Evolutionary conservation across 768 basidiomycete genomes (phyloP), one percentile per base, ranked within the genome.

Genomic region (Mycena capillaripes): DNA sequence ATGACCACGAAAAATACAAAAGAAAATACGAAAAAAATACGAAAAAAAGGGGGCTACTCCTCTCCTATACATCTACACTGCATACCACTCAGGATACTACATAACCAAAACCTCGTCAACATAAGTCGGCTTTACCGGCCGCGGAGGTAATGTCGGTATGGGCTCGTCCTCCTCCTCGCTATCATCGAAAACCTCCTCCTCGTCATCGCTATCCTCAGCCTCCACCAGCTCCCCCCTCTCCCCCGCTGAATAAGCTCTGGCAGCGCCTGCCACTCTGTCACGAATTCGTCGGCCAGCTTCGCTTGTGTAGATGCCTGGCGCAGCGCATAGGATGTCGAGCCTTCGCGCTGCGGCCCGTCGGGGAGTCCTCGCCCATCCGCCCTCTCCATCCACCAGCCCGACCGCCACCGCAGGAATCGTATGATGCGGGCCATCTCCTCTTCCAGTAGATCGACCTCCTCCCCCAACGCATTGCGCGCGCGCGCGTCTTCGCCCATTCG

Each of bases 371-470:
- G 44, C 4, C 32, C 23, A 9, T 34, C 58, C 6, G 60, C 56
- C 62, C 30, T 30, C 56, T 36, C 65, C 48, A 17, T 56, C 71
- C 71, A 72, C 65, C 36, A 53, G 25, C 46, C 42, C 23, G 46
- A 30, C 57, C 66, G 25, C 71, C 71, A 72, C 27, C 25, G 4
- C 40, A 63, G 52, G 16, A 59, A 72, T 29, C 42, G 64, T 23
- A 25, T 10, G 10, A 72, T 56, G 21, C 70, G 70, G 30, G 42
- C 46, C 70, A 72, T 72, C 65, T 72, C 70, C 66, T 72, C 71
- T 46, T 72, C 58, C 48, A 72, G 50, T 36, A 72, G 38, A 42
- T 61, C 53, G 46, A 65, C 66, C 65, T 72, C 71, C 55, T 71
- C 70, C 50, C 60, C 70, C 70, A 71, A 17, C 55, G 63, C 46